phyloP scores from a whole-genome alignment of 768 basidiomycete species.

The Russula lepida region DNA sequence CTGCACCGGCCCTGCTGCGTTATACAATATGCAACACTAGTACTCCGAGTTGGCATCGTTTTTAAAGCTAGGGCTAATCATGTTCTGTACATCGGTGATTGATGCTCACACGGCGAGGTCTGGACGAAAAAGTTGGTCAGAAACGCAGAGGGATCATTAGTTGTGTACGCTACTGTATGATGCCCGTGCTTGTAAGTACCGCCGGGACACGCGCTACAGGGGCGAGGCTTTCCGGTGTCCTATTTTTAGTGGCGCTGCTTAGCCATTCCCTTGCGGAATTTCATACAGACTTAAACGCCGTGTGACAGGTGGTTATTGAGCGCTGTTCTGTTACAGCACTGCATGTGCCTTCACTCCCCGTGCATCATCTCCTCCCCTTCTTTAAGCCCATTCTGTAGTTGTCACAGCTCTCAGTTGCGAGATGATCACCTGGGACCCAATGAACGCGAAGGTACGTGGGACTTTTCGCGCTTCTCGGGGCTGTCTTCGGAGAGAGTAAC shows the following conservation, averaged over 20 bases:
- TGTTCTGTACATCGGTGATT: slow-evolving; percentile 23
- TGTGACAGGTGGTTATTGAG: neutral
- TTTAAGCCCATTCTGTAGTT: neutral
- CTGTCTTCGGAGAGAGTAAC: neutral
- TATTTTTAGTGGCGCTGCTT: neutral
- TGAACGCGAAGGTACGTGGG: slow-evolving; percentile 27
- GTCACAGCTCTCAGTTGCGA: neutral
- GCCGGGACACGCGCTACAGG: neutral
- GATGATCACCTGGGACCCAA: slow-evolving; percentile 29
- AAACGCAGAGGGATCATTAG: slow-evolving; percentile 22
- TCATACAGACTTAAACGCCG: neutral
- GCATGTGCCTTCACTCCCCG: neutral
- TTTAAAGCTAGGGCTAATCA: slow-evolving; percentile 22
- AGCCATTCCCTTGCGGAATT: neutral
- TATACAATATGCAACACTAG: slow-evolving; percentile 22
- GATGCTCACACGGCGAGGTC: too few relatives aligned
- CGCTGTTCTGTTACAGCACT: neutral
- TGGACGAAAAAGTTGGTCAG: slow-evolving; percentile 15
- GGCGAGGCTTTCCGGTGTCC: neutral
- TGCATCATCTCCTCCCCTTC: neutral
- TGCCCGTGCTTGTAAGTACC: too few relatives aligned
- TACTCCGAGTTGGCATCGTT: slow-evolving; percentile 23
- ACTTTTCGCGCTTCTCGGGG: neutral
- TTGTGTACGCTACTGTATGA: neutral
- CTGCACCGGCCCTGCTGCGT: neutral